Evolutionary conservation across 768 basidiomycete genomes (phyloP).

Genomic region (Amanita fuliginea): DNA sequence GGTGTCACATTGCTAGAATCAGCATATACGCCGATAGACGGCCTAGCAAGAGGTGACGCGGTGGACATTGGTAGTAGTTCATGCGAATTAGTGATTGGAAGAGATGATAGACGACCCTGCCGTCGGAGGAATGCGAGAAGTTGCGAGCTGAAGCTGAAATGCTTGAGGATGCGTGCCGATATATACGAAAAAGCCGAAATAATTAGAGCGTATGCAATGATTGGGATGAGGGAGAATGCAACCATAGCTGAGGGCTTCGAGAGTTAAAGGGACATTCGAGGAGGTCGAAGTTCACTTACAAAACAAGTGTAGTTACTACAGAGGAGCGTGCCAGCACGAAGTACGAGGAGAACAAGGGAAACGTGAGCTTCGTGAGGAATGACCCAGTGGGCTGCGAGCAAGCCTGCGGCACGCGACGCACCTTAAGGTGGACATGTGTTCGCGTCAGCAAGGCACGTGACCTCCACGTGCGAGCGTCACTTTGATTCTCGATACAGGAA

Average conservation of each 20-base stretch:
- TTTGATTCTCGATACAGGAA: too few species aligned
- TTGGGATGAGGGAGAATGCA: slow-evolving; percentile 3
- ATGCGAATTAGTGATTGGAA: neutral
- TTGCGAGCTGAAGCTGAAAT: slow-evolving; percentile 3
- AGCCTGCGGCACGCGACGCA: neutral
- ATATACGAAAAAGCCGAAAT: slow-evolving; percentile 5
- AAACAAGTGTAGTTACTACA: neutral
- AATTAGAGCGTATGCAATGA: slow-evolving; percentile 4
- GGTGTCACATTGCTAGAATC: slow-evolving; percentile 4
- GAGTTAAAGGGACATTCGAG: neutral
- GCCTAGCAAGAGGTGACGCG: slow-evolving; percentile 11
- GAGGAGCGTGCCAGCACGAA: slow-evolving; percentile 7
- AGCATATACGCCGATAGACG: slow-evolving; percentile 1
- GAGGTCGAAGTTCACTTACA: neutral
- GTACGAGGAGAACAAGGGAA: neutral
- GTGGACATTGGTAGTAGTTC: slow-evolving; percentile 9
- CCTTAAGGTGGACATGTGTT: slow-evolving; percentile 4
- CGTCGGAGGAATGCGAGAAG: slow-evolving; percentile 5
- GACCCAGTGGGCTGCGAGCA: neutral
- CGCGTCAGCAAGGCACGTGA: slow-evolving; percentile 4
- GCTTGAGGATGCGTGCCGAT: slow-evolving; percentile 4
- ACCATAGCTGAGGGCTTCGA: slow-evolving; percentile 3
- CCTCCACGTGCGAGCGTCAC: neutral
- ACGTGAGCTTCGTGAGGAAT: neutral
- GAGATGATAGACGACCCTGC: neutral